Conservation (phyloP, 257 asterid genomes). For the Agastache rugosa region DNA sequence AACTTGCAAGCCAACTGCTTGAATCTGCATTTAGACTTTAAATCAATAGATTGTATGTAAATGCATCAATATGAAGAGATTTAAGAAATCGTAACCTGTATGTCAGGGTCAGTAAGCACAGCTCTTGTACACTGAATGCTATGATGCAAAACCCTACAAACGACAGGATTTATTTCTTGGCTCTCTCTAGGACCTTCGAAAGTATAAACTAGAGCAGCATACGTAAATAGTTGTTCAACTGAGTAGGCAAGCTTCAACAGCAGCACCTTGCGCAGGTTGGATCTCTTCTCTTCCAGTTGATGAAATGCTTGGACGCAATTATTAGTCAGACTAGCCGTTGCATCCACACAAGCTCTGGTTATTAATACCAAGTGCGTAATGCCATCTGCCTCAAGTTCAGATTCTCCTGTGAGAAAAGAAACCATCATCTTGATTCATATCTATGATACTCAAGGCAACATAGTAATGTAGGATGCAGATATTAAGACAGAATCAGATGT, state of each 20-base stretch:
- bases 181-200: constrained; percentile 53
- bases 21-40: constrained; percentile 62
- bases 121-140: constrained; percentile 61
- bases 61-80: constrained; percentile 26
- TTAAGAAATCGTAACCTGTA: constrained; percentile 61
- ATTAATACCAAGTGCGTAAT: constrained; percentile 50
- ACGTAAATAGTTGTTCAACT: constrained; percentile 64
- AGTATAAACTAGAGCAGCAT: constrained; percentile 65
- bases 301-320: constrained; percentile 73
- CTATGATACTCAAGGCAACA: constrained; percentile 27
- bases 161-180: constrained; percentile 54
- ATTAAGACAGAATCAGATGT: constrained; percentile 20
- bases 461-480: constrained; percentile 24
- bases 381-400: constrained; percentile 58
- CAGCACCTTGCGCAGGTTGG: constrained; percentile 64
- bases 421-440: constrained; percentile 32
- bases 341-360: constrained; percentile 73
- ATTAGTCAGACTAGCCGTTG: constrained; percentile 59
- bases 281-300: constrained; percentile 63
- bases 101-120: constrained; percentile 67
- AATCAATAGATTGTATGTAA: constrained; percentile 27
- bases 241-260: constrained; percentile 80
- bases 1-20: constrained; percentile 85
- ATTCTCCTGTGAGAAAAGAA: constrained; percentile 58
- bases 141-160: constrained; percentile 57